Evolutionary conservation across 805 yeast species (phyloP), one percentile per base, ranked within the genome.

Genomic region (Teunomyces stri): DNA sequence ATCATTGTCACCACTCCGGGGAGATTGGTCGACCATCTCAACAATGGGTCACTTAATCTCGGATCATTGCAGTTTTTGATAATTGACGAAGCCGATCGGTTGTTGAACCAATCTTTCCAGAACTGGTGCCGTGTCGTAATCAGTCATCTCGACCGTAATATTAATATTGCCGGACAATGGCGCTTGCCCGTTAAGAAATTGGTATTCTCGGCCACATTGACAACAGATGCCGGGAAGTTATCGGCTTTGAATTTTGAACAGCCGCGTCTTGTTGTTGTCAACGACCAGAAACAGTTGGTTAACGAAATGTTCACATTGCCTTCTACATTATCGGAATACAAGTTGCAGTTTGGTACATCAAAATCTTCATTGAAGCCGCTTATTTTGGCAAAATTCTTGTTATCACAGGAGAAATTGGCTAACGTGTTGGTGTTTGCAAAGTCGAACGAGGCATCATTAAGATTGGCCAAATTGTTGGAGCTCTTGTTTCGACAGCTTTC

Each of bases 181-280:
- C 51, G 51, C 9, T 46, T 70, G 33, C 64, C 63, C 42, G 65
- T 82, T 66, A 60, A 85, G 70, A 69, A 91, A 55, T 74, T 92
- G 63, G 76, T 94, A 3, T 89, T 94, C 60, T 85, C 95, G 43
- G 99, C 99, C 6, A 94, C 99, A 0, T 76, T 94, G 45, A 89
- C 97, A 3, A 85, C 97, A 2, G 96, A 91, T 62, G 88, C 97
- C 0, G 96, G 94, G 25, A 89, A 87, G 60, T 70, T 94, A 47
- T 78, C 92, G 6, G 78, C 81, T 40, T 74, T 94, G 49, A 80
- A 84, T 44, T 79, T 94, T 51, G 71, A 72, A 48, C 76, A 74
- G 54, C 97, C 95, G n/a, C 76, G 84, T 57, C 65, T 94, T 42
- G 72, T 88, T 35, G 82, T 89, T 48, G 85, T 91, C 39, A 88